Conservation (phyloP, 1,139 yeast genomes). For the Sugiyamaella pinicola region DNA sequence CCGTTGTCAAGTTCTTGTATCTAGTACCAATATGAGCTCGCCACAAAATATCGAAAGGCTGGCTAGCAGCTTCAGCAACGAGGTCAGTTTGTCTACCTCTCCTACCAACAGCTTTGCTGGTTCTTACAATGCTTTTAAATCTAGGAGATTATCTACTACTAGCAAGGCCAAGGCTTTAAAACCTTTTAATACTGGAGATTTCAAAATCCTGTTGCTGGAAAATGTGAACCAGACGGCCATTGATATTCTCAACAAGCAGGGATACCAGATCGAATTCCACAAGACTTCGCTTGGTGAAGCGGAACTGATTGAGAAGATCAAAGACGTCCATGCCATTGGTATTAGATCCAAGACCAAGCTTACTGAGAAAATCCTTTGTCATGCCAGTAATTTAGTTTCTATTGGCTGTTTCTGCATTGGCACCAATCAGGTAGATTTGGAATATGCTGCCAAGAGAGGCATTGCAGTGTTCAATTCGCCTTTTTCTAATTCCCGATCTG, state of each 20-base stretch:
- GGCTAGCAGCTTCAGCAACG: constrained; percentile 55
- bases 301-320: constrained; percentile 90
- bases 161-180: constrained; percentile 61
- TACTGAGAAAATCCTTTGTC: constrained; percentile 73
- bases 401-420: constrained; percentile 99
- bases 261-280: constrained; percentile 95
- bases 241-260: constrained; percentile 80
- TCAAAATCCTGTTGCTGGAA: constrained; percentile 86
- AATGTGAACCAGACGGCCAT: constrained; percentile 93
- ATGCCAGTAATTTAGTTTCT: constrained; percentile 85
- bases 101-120: constrained; percentile 49
- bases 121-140: constrained; percentile 56
- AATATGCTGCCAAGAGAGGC: constrained; percentile 89
- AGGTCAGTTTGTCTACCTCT: constrained; percentile 49
- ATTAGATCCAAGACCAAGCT: constrained; percentile 95
- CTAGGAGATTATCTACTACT: constrained; percentile 45
- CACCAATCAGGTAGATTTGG: constrained; percentile 94
- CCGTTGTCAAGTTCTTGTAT: too few relatives aligned
- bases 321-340: constrained; percentile 94
- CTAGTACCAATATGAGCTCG: constrained; percentile 62
- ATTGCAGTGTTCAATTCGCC: constrained; percentile 98
- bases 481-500: constrained; percentile 96
- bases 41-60: constrained; percentile 57
- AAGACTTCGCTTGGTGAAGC: constrained; percentile 90
- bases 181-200: constrained; percentile 89